A percentile compares a stretch with the other conserved stretches of the same genome.
Conservation (phyloP, 139 green algal species). For the Astrephomene gubernaculifera region DNA sequence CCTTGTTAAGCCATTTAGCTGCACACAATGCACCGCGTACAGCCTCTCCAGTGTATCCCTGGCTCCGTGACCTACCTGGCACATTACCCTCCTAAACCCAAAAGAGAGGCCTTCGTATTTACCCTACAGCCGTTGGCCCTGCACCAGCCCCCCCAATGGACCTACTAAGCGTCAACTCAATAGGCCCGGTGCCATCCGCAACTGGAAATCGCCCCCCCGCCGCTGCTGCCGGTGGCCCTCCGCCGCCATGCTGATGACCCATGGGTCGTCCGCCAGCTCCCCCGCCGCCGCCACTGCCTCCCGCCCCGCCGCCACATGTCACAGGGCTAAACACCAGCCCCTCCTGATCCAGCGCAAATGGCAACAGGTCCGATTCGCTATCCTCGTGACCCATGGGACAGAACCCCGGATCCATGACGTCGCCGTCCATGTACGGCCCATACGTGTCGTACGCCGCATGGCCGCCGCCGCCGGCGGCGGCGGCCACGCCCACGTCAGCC, state of each 20-base stretch:
- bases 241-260: no score
- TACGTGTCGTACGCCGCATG: constrained; percentile 11
- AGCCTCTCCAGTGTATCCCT: no score
- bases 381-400: constrained; percentile 1
- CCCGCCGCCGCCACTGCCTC: background rate
- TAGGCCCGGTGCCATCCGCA: background rate
- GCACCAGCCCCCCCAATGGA: background rate
- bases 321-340: constrained; percentile 19
- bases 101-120: no score
- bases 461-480: background rate
- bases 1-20: no score
- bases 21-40: no score
- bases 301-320: background rate
- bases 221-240: background rate
- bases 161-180: constrained; percentile 25
- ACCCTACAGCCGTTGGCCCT: background rate
- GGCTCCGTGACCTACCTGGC: no score
- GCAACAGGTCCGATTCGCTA: constrained; percentile 33
- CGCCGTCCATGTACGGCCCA: background rate
- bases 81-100: no score
- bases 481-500: no score
- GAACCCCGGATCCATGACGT: background rate
- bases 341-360: constrained; percentile 38
- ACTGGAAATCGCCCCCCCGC: background rate
- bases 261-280: background rate